A percentile compares a stretch with the other conserved stretches of the same genome.
These are phyloP conservation scores for Dioscorea cayenensis DNA, from an alignment of 116 monocot species.

Conservation along the genomic window DNA sequence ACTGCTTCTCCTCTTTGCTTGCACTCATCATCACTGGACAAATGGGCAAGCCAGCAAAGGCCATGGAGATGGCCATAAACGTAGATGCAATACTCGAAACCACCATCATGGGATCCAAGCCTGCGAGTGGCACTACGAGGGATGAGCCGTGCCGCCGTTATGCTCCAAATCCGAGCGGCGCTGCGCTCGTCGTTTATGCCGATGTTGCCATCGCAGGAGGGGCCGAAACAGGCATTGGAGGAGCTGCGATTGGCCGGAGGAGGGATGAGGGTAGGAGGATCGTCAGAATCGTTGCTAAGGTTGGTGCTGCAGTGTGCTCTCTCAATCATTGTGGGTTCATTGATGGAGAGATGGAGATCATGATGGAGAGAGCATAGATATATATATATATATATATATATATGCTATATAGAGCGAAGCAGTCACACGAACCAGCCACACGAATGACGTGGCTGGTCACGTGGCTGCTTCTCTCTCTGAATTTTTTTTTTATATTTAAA, in stretches of 20 bases:
- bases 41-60: constrained; percentile 64
- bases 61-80: constrained; percentile 82
- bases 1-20: background rate
- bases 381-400: too few relatives aligned
- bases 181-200: constrained; percentile 49
- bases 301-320: background rate
- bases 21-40: constrained; percentile 28
- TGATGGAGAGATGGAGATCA: too few relatives aligned
- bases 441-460: too few relatives aligned
- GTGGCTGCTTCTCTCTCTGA: too few relatives aligned
- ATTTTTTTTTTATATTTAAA: too few relatives aligned
- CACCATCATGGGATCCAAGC: constrained; percentile 33
- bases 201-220: constrained; percentile 9
- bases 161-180: constrained; percentile 75
- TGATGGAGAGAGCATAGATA: too few relatives aligned
- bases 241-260: background rate
- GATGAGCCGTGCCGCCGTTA: constrained; percentile 49
- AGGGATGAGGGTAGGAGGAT: background rate
- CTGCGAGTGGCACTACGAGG: constrained; percentile 51
- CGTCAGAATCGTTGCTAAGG: background rate
- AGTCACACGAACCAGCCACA: too few relatives aligned
- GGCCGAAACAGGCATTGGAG: background rate
- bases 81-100: constrained; percentile 66
- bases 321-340: background rate
- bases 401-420: too few relatives aligned